A percentile compares a stretch with the other conserved stretches of the same genome.
Evolutionary conservation across 2,329 filamentous ascomycete genomes (phyloP).

Genomic region (Paecilomyces dactylethromorphus): DNA sequence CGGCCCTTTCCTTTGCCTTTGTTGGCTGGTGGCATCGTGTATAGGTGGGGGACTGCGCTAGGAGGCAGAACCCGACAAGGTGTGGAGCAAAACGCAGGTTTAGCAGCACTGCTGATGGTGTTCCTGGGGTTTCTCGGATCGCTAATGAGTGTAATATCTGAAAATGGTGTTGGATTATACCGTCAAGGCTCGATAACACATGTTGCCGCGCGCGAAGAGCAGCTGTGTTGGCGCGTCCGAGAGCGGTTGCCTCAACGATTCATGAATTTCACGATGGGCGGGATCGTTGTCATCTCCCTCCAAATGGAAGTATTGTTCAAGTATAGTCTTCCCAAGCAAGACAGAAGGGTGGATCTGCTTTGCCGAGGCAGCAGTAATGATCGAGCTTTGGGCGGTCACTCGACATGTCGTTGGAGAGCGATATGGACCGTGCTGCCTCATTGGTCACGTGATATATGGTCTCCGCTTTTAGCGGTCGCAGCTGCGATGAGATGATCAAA

Average conservation of each 20-base stretch:
- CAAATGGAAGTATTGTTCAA: neutral
- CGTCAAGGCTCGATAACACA: neutral
- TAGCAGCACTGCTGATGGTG: neutral
- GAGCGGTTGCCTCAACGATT: neutral
- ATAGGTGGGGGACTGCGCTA: neutral
- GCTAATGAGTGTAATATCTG: neutral
- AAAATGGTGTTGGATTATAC: neutral
- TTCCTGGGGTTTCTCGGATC: neutral
- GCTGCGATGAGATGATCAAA: neutral
- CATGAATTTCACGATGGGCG: neutral
- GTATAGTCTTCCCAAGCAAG: neutral
- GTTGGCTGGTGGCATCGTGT: conserved; percentile 37
- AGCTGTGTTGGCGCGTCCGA: neutral
- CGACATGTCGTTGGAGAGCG: conserved; percentile 10
- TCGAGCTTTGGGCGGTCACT: neutral
- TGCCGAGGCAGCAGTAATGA: neutral
- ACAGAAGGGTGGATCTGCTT: neutral
- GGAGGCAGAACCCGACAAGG: neutral
- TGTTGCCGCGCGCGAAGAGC: neutral
- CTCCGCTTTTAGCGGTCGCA: neutral
- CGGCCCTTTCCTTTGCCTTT: conserved; percentile 50
- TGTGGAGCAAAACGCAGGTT: neutral
- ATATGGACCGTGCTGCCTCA: neutral
- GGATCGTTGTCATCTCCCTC: neutral
- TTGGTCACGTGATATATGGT: neutral